Base-by-base conservation (phyloP, 768 basidiomycete species). In the Termitomyces sp. region DNA sequence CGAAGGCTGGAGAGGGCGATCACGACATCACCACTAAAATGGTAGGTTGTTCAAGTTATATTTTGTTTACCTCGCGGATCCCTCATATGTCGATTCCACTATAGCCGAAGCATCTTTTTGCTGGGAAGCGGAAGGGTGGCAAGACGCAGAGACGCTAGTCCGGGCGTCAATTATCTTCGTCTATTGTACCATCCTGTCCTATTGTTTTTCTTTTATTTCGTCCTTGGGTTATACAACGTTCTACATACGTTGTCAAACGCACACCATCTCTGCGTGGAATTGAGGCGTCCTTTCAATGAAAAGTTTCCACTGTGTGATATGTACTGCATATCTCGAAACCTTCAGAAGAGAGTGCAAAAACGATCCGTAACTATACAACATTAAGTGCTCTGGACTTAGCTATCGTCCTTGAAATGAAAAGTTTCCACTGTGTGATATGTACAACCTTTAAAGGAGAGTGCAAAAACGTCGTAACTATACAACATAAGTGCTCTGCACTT, bases 1-100 rank as follows among this genome's bases (percentile, higher is more conserved):
- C 94, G 31, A 93, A 89, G 72, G 96, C 95, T 43, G 92, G 92
- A 61, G 96, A 99, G 82, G 81, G 85, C 61, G 94, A 96, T 77
- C 86, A 92, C 65, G 82, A 82, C 11, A 94, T 94, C 76, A 83
- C 78, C 70, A 82, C 81, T 64, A 93, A 93, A 82, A 93, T 90
- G 91, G 92, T 92, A 56, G 12, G 81, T 77, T 31, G 42, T 63
- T 42, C 40, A 49, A 63, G 20, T 32, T 63, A 25, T 31, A 29
- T 60, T 57, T 60, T 15, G 38, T 9, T 49, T 7, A 14, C 51
- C 55, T 56, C 62, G 40, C 61, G 25, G 61, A 51, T 62, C 14
- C 46, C 51, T 36, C 29, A 61, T 25, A 58, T 61, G 52, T 54
- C 66, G 51, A 50, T 63, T 40, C 51, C 56, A 38, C 63, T 65